These are phyloP conservation scores for Oenanthe sinensis DNA, from an alignment of 129 eudicot genomes.

Conservation along the genomic window DNA sequence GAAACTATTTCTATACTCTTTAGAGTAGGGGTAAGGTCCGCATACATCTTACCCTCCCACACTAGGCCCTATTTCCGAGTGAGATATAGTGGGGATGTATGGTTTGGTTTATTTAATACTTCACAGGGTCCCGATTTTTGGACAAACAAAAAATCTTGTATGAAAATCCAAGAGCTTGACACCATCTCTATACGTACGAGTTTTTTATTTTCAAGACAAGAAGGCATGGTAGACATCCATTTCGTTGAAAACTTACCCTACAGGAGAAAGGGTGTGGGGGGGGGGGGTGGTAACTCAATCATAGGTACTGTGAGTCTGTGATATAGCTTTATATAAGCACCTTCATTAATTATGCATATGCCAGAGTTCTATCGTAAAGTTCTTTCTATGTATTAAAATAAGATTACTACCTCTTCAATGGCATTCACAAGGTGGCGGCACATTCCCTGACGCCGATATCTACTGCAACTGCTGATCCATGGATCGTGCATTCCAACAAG, in stretches of 20 bases:
- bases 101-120: background rate
- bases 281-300: no score
- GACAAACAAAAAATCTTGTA: background rate
- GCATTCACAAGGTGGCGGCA: constrained; percentile 76
- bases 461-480: constrained; percentile 65
- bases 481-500: constrained; percentile 46
- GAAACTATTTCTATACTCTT: background rate
- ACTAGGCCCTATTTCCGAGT: background rate
- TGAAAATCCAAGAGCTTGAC: background rate
- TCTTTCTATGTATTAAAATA: background rate
- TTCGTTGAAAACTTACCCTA: no score
- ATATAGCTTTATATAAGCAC: background rate
- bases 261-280: no score
- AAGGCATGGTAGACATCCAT: no score
- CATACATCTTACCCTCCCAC: background rate
- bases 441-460: constrained; percentile 90
- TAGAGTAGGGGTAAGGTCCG: background rate
- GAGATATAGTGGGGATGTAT: background rate
- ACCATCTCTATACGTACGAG: background rate
- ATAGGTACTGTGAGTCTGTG: no score
- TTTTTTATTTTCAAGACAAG: no score
- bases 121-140: background rate
- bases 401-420: constrained; percentile 60
- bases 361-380: background rate
- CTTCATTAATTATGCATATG: background rate